These are phyloP conservation scores for Chlorociboria aeruginascens DNA, from an alignment of 495 filamentous ascomycete genomes.

Conservation along the genomic window DNA sequence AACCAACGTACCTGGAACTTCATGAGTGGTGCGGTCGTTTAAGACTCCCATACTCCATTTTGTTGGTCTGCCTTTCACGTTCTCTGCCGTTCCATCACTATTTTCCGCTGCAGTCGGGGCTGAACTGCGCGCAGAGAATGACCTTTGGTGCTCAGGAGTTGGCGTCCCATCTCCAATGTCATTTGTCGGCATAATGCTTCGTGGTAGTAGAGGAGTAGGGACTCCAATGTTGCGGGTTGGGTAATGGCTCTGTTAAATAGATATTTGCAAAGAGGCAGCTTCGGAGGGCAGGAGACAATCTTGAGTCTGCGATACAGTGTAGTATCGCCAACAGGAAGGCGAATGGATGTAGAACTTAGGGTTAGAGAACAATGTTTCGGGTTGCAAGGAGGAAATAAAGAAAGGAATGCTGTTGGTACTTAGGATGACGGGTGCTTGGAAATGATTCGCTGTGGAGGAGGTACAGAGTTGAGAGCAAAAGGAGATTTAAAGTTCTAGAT, in stretches of 20 bases:
- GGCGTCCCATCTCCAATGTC: neutral
- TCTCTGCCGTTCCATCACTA: neutral
- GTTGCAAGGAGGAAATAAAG: no score
- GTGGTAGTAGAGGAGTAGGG: neutral
- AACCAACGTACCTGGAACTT: conserved; percentile 70
- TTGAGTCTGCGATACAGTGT: no score
- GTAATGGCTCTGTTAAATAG: neutral
- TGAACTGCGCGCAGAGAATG: conserved; percentile 15
- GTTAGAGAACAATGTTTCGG: no score
- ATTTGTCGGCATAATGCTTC: neutral
- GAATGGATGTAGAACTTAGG: no score
- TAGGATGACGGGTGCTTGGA: no score
- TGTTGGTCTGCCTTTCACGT: conserved; percentile 16
- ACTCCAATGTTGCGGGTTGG: neutral
- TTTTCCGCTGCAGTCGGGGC: neutral
- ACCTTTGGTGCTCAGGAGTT: conserved; percentile 5
- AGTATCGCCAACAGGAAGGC: no score
- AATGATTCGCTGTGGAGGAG: no score
- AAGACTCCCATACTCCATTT: conserved; percentile 75
- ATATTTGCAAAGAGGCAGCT: neutral
- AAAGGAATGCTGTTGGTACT: no score
- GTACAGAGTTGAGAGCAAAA: no score
- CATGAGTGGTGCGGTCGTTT: conserved; percentile 71
- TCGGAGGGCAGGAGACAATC: neutral
- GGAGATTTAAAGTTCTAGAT: no score